A percentile compares a stretch with the other conserved stretches of the same genome.
Conservation (phyloP, 1,139 yeast genomes). For the Suhomyces maxii region DNA sequence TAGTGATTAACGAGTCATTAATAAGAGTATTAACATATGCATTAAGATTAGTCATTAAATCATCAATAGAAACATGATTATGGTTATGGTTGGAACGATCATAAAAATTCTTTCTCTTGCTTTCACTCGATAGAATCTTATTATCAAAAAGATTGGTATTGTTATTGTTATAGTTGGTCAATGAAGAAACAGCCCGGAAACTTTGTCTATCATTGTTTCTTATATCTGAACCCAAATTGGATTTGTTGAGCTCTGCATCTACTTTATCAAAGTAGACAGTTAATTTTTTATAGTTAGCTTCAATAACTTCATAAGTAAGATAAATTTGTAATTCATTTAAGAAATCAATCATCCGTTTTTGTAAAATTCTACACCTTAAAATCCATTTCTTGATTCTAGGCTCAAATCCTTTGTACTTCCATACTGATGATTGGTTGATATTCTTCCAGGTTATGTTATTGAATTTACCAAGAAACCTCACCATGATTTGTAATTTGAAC, state of each 20-base stretch:
- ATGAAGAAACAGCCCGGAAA: conserved; percentile 5
- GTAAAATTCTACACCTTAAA: conserved; percentile 53
- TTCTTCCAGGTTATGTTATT: conserved; percentile 75
- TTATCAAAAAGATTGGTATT: conserved; percentile 34
- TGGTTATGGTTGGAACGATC: conserved; percentile 2
- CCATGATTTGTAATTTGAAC: conserved; percentile 66
- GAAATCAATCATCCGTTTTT: conserved; percentile 63
- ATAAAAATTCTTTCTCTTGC: conserved; percentile 2
- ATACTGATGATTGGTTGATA: conserved; percentile 61
- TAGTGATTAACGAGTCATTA: conserved; percentile 68
- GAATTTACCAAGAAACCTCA: conserved; percentile 61
- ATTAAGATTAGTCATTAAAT: conserved; percentile 52
- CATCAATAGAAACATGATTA: conserved; percentile 45
- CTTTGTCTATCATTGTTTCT: background rate
- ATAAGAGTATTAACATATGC: conserved; percentile 64
- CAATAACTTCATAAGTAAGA: conserved; percentile 61
- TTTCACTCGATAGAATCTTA: conserved; percentile 19
- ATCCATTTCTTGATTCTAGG: conserved; percentile 56
- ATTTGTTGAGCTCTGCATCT: conserved; percentile 16
- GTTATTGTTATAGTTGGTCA: conserved; percentile 25
- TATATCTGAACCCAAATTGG: conserved; percentile 15
- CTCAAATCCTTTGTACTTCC: conserved; percentile 55
- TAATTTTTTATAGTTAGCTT: conserved; percentile 52
- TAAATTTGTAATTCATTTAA: conserved; percentile 57
- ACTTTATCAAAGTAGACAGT: conserved; percentile 23